phyloP scores from a whole-genome alignment of 306 rosid genomes.

The Quercus glauca region DNA sequence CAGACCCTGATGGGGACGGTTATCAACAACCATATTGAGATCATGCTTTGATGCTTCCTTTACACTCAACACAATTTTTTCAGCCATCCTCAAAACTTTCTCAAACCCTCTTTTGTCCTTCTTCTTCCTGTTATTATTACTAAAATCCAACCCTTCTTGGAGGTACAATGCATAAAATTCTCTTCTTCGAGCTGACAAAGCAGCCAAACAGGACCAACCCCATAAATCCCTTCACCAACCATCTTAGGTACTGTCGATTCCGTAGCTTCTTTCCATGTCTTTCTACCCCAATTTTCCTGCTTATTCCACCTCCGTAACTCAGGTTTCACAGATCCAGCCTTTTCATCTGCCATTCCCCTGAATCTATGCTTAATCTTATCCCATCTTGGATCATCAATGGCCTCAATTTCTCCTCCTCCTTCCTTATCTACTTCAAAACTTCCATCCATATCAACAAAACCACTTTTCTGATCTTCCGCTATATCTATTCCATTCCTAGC shows the following conservation, averaged over 20 bases:
- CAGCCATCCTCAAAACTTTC: conserved; percentile 72
- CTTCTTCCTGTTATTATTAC: conserved; percentile 80
- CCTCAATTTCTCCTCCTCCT: conserved; percentile 55
- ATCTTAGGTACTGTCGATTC: conserved; percentile 74
- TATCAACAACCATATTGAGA: conserved; percentile 91
- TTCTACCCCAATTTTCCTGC: conserved; percentile 80
- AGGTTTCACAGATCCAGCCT: conserved; percentile 50
- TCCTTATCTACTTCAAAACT: conserved; percentile 35
- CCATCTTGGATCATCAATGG: conserved; percentile 81
- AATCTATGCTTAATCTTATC: conserved; percentile 56
- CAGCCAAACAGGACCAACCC: conserved; percentile 97
- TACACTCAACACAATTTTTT: conserved; percentile 52
- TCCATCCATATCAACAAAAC: conserved; percentile 19
- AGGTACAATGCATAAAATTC: conserved; percentile 76
- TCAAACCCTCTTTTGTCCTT: conserved; percentile 96
- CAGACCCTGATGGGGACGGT: conserved; percentile 90
- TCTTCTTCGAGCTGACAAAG: conserved; percentile 86
- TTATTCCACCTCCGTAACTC: conserved; percentile 70
- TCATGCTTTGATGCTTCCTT: conserved; percentile 85
- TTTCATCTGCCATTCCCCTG: conserved; percentile 46
- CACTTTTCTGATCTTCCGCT: conserved; percentile 32
- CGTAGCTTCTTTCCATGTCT: conserved; percentile 86
- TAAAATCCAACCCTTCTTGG: conserved; percentile 90
- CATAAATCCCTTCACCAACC: conserved; percentile 89
- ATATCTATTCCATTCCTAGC: conserved; percentile 25